These are phyloP conservation scores for Naganishia cerealis DNA, from an alignment of 1,284 basidiomycete species.

Conservation along the genomic window DNA sequence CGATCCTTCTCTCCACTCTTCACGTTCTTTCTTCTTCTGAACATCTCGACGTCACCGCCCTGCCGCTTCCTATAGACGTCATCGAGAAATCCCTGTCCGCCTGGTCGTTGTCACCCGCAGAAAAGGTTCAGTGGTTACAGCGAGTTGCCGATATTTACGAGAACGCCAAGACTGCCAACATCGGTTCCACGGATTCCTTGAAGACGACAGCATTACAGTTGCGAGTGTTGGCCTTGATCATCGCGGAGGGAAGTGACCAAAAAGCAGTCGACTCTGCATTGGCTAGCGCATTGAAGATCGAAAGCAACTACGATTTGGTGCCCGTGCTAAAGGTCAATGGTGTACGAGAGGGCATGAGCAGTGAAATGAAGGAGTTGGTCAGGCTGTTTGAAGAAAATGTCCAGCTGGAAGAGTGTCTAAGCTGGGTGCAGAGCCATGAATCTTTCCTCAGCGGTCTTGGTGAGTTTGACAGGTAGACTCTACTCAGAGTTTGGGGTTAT, in stretches of 20 bases:
- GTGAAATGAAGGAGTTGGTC: constrained; percentile 46
- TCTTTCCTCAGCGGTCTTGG: constrained; percentile 57
- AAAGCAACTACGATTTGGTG: constrained; percentile 75
- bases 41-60: constrained; percentile 68
- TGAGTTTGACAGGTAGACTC: constrained; percentile 51
- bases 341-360: constrained; percentile 41
- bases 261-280: constrained; percentile 51
- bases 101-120: constrained; percentile 67
- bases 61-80: constrained; percentile 65
- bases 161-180: constrained; percentile 59
- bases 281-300: constrained; percentile 65
- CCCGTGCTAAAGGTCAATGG: constrained; percentile 60
- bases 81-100: constrained; percentile 73
- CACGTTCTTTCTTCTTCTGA: constrained; percentile 60
- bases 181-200: constrained; percentile 21
- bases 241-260: constrained; percentile 65
- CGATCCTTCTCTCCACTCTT: constrained; percentile 69
- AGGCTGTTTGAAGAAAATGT: constrained; percentile 61
- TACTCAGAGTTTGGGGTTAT: background rate
- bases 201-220: constrained; percentile 55
- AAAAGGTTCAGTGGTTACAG: constrained; percentile 71
- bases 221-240: constrained; percentile 54
- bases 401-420: constrained; percentile 64
- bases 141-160: constrained; percentile 66
- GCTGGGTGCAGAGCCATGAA: constrained; percentile 65